Conservation (phyloP, 2,329 filamentous ascomycete genomes). For the Zasmidium cellare region DNA sequence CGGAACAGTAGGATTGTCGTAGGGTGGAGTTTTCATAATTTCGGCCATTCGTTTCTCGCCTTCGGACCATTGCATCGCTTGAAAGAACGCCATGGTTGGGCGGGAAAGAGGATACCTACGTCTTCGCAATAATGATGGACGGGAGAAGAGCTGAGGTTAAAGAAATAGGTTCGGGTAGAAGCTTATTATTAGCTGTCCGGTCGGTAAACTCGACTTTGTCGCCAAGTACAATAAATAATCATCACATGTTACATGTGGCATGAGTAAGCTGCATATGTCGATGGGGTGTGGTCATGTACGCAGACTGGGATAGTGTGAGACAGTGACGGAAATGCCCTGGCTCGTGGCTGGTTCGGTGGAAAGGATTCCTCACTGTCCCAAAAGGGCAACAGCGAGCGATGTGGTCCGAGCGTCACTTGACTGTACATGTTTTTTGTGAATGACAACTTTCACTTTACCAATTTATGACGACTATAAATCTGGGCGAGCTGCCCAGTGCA, state of each 20-base stretch:
- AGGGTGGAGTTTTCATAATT: constrained; percentile 58
- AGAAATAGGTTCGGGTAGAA: not conserved
- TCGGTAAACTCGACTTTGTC: not conserved
- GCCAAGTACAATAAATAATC: too few species aligned
- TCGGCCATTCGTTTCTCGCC: constrained; percentile 60
- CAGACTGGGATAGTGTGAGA: not conserved
- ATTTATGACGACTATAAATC: too few species aligned
- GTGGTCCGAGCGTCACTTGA: not conserved
- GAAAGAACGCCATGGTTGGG: constrained; percentile 12
- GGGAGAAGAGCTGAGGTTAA: not conserved
- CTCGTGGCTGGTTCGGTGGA: not conserved
- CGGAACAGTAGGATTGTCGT: constrained; percentile 66
- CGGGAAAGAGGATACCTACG: not conserved
- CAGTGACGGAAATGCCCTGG: not conserved
- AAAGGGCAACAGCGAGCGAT: not conserved
- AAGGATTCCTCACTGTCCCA: not conserved
- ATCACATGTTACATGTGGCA: not conserved
- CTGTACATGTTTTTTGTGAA: too few species aligned
- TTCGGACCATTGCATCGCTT: constrained; percentile 17
- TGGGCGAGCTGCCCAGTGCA: too few species aligned
- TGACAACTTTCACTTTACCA: too few species aligned
- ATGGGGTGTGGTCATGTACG: not conserved
- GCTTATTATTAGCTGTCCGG: not conserved
- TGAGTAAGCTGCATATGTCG: not conserved
- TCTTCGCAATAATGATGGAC: not conserved